Base-by-base conservation (phyloP, 768 basidiomycete species). In the Psilocybe azurescens region DNA sequence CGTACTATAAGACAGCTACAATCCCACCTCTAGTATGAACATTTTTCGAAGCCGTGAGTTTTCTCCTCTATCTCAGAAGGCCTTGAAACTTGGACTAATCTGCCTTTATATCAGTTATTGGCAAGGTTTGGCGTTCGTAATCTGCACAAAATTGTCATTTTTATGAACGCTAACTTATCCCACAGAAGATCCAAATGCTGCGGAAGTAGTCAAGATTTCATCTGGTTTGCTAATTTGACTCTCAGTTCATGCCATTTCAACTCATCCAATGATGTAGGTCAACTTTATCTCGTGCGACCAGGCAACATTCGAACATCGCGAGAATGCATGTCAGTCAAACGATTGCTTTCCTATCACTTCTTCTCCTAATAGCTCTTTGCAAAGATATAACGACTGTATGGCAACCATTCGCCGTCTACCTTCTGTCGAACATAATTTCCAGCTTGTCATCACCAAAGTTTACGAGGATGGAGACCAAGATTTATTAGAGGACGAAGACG, bases 381-480 rank as follows among this genome's bases (percentile, higher is more conserved):
- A 13, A 71, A 99, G 97, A 70, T 99, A 93, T 76, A 95, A 94
- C 65, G 95, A 97, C 67, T 96, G 96, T 5, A 95, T 97, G 81
- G 90, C 91, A 9, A 95, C 96, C 24, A 90, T 99, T 72, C 88
- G 97, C 59, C 87, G 95, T 61, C 87, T 91, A 51, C 87, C 91
- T 33, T 81, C 87, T 1, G 70, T 91, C 48, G 92, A 85, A 66
- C 93, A 88, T 81, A 89, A 87, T 75, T 93, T 90, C 72, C 93
- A 98, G 73, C 84, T 99, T 9, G 96, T 97, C 9, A 89, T 98
- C 57, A 97, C 95, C n/a, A 83, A 96, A 62, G 95, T 97, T 1
- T 99, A 93, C 70, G 95, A 99, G 67, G 97, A 99, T 64, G 97
- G 95, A 2, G 96, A 99, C 72, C 95, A 97, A 75, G 92, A 97